Base-by-base conservation (phyloP, 2,329 filamentous ascomycete species). In the Ustulina deusta region DNA sequence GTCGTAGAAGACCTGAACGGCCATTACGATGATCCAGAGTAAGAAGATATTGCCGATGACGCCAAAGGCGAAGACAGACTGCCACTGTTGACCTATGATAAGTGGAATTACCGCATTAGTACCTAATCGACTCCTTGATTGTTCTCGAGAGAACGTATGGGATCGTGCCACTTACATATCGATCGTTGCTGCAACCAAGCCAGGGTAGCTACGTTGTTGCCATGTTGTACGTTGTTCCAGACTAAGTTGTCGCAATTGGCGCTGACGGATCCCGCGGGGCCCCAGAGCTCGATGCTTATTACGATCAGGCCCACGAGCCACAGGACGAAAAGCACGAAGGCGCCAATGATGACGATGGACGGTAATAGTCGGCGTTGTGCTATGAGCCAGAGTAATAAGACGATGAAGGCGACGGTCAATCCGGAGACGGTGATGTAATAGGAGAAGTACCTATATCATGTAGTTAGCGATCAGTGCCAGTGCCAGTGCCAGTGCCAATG, bases 1-100 rank as follows among this genome's bases (percentile, higher is more conserved):
- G 32, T 75, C 74, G 38, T 76, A 84, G 80, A 88, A 91, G 10
- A 91, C 89, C 70, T 89, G 87, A 72, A 89, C 88, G 11, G 88
- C 86, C 85, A 91, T 90, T 69, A 90, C 81, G 83, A 90, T 90
- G 74, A 90, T 87, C 89, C 89, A 91, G n/a, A 91, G 75, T 66
- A 90, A 76, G 70, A 90, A 90, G 0, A 90, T 79, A 20, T 79
- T 81, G 0, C 89, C 89, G 1, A 89, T 84, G 27, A 91, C 77
- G 20, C 84, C 84, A 76, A 91, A 89, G 0, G 88, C 84, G 78
- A 90, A 91, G 1, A 87, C 86, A 1, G 89, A 84, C 72, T 89
- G 85, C 89, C 89, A 91, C 49, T 84, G 84, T 78, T 89, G 86
- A 76, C 86, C 86, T 88, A 56, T 32, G 9, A 55, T 38, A 34